A percentile compares a stretch with the other conserved stretches of the same genome.
Conservation (phyloP, 2,329 filamentous ascomycete genomes). For the Chaetothyriales sp. region DNA sequence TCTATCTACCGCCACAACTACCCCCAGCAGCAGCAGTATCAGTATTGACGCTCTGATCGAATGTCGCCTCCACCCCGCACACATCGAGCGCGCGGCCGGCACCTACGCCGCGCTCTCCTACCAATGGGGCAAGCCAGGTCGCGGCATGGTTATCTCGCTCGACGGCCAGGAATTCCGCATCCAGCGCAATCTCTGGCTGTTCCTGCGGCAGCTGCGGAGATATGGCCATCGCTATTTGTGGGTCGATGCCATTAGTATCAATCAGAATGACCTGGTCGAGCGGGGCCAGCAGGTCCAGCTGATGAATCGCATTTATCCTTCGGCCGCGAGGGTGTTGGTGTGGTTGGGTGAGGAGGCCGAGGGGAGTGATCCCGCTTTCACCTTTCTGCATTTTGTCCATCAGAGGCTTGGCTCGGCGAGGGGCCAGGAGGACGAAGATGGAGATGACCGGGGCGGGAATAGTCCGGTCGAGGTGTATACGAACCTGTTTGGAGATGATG, state of each 20-base stretch:
- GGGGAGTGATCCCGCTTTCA: conserved; percentile 1
- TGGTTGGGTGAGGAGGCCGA: conserved; percentile 5
- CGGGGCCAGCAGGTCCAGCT: conserved; percentile 8
- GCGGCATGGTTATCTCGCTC: background rate
- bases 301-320: conserved; percentile 11
- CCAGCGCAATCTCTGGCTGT: background rate
- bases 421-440: background rate
- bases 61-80: no score
- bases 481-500: background rate
- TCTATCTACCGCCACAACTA: no score
- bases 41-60: no score
- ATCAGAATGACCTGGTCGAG: conserved; percentile 11
- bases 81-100: background rate
- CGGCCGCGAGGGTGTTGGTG: conserved; percentile 2
- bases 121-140: background rate
- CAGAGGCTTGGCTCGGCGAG: background rate
- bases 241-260: conserved; percentile 15
- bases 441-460: conserved; percentile 1
- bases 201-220: background rate
- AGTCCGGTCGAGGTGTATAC: background rate
- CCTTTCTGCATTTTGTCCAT: background rate
- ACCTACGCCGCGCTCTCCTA: conserved; percentile 2
- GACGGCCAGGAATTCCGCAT: background rate
- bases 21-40: no score
- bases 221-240: conserved; percentile 4